phyloP scores from a whole-genome alignment of 2,329 filamentous ascomycete genomes.

The Sarocladium strictum region DNA sequence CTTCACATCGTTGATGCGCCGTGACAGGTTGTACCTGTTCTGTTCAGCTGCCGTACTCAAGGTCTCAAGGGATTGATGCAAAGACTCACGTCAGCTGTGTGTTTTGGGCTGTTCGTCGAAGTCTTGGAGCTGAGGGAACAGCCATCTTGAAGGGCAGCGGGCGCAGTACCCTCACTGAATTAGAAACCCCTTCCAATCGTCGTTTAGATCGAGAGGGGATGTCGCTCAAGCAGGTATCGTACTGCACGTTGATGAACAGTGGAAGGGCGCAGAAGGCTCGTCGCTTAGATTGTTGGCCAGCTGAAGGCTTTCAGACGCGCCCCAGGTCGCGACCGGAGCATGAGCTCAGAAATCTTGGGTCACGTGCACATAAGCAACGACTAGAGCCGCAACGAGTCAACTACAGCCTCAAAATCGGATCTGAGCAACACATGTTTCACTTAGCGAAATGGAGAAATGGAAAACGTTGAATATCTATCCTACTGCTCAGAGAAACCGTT shows the following conservation, averaged over 20 bases:
- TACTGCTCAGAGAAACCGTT: no score
- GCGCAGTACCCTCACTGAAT: not conserved
- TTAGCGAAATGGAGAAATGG: no score
- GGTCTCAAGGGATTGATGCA: not conserved
- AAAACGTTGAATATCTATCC: no score
- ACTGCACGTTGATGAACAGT: not conserved
- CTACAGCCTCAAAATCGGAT: no score
- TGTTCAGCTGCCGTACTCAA: constrained; percentile 11
- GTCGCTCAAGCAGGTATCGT: not conserved
- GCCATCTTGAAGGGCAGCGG: constrained; percentile 23
- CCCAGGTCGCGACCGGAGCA: not conserved
- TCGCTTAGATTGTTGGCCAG: not conserved
- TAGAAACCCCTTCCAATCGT: not conserved
- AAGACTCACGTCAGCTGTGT: constrained; percentile 41
- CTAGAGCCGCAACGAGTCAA: no score
- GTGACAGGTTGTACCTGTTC: constrained; percentile 51
- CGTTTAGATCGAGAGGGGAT: no score
- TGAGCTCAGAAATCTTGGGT: not conserved
- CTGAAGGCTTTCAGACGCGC: not conserved
- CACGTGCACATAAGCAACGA: not conserved
- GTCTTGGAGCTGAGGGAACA: constrained; percentile 28
- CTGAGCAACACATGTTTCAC: no score
- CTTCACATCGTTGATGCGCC: constrained; percentile 53
- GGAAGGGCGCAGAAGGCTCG: no score
- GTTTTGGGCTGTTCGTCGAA: constrained; percentile 43